Evolutionary conservation across 2,329 filamentous ascomycete genomes (phyloP), one percentile per base, ranked within the genome.

Genomic region (Penicillium sclerotiorum): DNA sequence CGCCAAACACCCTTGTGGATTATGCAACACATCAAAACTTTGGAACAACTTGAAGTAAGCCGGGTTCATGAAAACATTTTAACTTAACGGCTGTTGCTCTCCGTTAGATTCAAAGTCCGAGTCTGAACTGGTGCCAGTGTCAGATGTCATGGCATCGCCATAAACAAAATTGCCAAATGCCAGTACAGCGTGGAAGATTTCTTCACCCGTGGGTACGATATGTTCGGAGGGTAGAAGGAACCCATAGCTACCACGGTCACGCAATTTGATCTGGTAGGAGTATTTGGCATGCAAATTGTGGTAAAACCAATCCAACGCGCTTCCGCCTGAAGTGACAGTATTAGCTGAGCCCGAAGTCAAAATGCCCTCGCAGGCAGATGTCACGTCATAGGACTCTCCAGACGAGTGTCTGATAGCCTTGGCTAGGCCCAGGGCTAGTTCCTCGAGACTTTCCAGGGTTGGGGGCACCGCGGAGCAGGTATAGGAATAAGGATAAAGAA

Each of bases 251-350:
- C 94, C 94, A 0, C 89, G 94, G 68, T 99, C 94, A 41, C 94
- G 81, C 22, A 99, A 77, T 74, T 97, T 97, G 73, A 87, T 87
- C 77, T 97, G 94, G 69, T 95, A 97, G 50, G 90, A 89, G 68
- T 90, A 95, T 55, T 84, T 85, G 15, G 93, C 89, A 39, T 80
- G 77, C 53, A 97, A 73, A 62, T 95, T 88, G 61, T 95, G 89
- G 68, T 95, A 96, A 72, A 99, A 96, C 85, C 89, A 97, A 71
- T 97, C 94, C 35, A 97, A 84, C 1, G 89, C 90, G 41, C 89
- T 92, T 2, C 93, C 93, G 32, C 93, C 92, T 3, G 86, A 84
- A 0, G 82, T 82, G 66, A 94, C 89, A 55, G 92, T 82, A 39
- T 69, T 38, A 21, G 64, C 59, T 21, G 51, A 59, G 30, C 62